Evolutionary conservation across 2,329 filamentous ascomycete genomes (phyloP).

Genomic region (Aureobasidium sp.): DNA sequence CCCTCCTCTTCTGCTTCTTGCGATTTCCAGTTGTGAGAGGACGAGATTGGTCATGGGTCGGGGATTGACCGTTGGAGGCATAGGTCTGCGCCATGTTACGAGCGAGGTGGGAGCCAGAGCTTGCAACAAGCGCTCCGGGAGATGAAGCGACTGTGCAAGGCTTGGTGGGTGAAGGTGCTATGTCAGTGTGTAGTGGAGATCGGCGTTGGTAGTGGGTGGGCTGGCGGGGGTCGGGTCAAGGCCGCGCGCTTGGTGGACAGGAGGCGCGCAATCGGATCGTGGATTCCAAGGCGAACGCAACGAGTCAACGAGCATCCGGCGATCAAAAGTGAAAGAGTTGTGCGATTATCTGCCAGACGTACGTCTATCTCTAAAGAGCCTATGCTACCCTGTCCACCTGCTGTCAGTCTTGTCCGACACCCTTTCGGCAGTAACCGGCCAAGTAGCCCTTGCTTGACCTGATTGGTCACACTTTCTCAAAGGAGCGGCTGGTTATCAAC

Average conservation of each 20-base stretch:
- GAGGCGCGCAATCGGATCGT: not conserved
- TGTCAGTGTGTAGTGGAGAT: slow-evolving; percentile 4
- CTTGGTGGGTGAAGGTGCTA: not conserved
- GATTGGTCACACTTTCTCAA: not conserved
- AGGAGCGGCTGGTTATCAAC: not conserved
- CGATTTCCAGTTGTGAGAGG: slow-evolving; percentile 58
- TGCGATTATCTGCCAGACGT: not conserved
- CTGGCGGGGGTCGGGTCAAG: not conserved
- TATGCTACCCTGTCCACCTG: not conserved
- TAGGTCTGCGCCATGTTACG: slow-evolving; percentile 24
- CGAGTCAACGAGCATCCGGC: slow-evolving; percentile 5
- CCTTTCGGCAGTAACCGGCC: slow-evolving; percentile 4
- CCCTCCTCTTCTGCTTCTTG: slow-evolving; percentile 90
- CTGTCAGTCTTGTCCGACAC: not conserved
- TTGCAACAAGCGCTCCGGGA: not conserved
- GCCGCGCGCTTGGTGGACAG: not conserved
- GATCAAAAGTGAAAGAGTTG: not conserved
- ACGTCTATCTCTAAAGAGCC: not conserved
- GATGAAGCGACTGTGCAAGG: not conserved
- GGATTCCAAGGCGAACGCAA: not conserved
- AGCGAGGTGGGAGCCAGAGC: slow-evolving; percentile 15
- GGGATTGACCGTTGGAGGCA: slow-evolving; percentile 11
- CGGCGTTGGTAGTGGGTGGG: slow-evolving; percentile 4
- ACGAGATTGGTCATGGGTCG: slow-evolving; percentile 14
- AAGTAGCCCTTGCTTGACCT: not conserved